phyloP scores from a whole-genome alignment of 805 yeast genomes.

The Metschnikowia lochheadii region DNA sequence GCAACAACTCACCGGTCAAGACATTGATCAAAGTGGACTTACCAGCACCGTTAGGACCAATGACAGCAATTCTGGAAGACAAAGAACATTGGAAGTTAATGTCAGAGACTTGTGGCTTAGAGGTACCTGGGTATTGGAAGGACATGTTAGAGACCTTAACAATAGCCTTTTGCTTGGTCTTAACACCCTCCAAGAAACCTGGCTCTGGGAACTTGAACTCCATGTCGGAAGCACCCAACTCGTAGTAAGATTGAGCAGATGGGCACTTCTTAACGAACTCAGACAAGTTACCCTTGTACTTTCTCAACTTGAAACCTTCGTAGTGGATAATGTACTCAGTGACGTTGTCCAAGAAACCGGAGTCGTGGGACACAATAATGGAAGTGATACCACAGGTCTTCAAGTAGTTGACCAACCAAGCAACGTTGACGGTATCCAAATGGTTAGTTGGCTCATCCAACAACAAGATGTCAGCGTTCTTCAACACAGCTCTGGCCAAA shows the following conservation, averaged over 20 bases:
- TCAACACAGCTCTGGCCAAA: conserved; percentile 97
- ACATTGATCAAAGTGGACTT: conserved; percentile 98
- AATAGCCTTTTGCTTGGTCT: conserved; percentile 99
- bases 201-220: conserved; percentile 99
- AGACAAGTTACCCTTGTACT: conserved; percentile 99
- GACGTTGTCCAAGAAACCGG: conserved; percentile 97
- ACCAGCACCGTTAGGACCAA: conserved; percentile 99
- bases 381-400: conserved; percentile 98
- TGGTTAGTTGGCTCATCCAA: conserved; percentile 99
- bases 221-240: conserved; percentile 95
- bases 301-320: conserved; percentile 99
- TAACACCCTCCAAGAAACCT: conserved; percentile 99
- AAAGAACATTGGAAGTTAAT: conserved; percentile 98
- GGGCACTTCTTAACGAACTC: conserved; percentile 99
- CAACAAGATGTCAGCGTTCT: conserved; percentile 95
- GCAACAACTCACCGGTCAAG: conserved; percentile 98
- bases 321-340: conserved; percentile 98
- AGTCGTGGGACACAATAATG: conserved; percentile 97
- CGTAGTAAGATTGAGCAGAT: conserved; percentile 97
- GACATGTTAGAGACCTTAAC: conserved; percentile 96
- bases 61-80: conserved; percentile 99
- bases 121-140: conserved; percentile 99
- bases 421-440: conserved; percentile 99
- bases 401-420: conserved; percentile 99
- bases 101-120: conserved; percentile 89